Evolutionary conservation across 1,284 basidiomycete species (phyloP).

Genomic region (Cryptococcus sp.): DNA sequence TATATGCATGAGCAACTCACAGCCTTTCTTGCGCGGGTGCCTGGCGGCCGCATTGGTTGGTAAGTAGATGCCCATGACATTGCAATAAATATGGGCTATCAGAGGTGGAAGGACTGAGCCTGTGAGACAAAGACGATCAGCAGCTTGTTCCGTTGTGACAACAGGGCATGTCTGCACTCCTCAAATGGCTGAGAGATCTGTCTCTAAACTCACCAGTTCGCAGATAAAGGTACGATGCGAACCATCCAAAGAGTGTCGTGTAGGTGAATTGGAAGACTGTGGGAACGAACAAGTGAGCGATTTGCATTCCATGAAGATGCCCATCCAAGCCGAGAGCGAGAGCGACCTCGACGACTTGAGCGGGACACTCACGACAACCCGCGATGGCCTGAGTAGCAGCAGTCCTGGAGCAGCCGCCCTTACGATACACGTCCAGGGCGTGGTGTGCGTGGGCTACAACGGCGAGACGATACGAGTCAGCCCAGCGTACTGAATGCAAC

Average conservation of each 20-base stretch:
- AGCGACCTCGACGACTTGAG: conserved; percentile 1
- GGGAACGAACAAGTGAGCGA: not conserved
- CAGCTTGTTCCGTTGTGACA: not conserved
- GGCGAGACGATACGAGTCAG: not conserved
- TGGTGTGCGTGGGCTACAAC: conserved; percentile 84
- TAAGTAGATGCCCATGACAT: conserved; percentile 73
- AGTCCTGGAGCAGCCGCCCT: conserved; percentile 63
- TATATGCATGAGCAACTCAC: conserved; percentile 23
- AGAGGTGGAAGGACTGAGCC: conserved; percentile 60
- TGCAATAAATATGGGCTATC: conserved; percentile 84
- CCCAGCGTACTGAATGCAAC: not conserved
- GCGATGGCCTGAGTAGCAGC: conserved; percentile 68
- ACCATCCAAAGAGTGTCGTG: conserved; percentile 90
- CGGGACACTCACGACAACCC: conserved; percentile 61
- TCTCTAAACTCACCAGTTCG: conserved; percentile 64
- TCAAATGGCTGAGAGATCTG: not conserved
- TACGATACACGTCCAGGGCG: conserved; percentile 77
- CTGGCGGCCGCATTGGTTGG: conserved; percentile 36
- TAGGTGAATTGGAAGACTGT: conserved; percentile 83
- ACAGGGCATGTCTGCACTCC: not conserved
- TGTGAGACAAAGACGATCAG: conserved; percentile 6
- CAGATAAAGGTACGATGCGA: conserved; percentile 81
- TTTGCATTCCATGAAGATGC: not conserved
- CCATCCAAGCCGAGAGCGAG: conserved; percentile 5
- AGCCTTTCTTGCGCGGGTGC: conserved; percentile 35